These are phyloP conservation scores for Brassica napus DNA, from an alignment of 345 rosid genomes.

Conservation along the genomic window Da-Ae NC_063449.1:43882001-43882500, in stretches of 20 bases:
- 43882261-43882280: constrained; percentile 42
- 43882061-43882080: background rate
- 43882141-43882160: constrained; percentile 10
- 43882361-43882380: constrained; percentile 15
- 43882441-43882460: background rate
- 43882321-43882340: constrained; percentile 57
- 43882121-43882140: background rate
- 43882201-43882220: constrained; percentile 43
- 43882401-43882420: background rate
- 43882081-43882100: constrained; percentile 3
- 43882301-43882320: constrained; percentile 27
- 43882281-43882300: constrained; percentile 24
- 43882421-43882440: background rate
- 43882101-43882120: background rate
- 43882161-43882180: constrained; percentile 27
- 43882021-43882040: background rate
- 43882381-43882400: background rate
- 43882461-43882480: background rate
- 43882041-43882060: background rate
- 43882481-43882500: background rate
- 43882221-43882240: constrained; percentile 28
- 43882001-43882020: background rate
- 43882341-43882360: constrained; percentile 44
- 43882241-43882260: constrained; percentile 28
- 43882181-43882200: constrained; percentile 36